Base-by-base conservation (phyloP, 2,329 filamentous ascomycete species). In the Chrysosporium keratinophilum region DNA sequence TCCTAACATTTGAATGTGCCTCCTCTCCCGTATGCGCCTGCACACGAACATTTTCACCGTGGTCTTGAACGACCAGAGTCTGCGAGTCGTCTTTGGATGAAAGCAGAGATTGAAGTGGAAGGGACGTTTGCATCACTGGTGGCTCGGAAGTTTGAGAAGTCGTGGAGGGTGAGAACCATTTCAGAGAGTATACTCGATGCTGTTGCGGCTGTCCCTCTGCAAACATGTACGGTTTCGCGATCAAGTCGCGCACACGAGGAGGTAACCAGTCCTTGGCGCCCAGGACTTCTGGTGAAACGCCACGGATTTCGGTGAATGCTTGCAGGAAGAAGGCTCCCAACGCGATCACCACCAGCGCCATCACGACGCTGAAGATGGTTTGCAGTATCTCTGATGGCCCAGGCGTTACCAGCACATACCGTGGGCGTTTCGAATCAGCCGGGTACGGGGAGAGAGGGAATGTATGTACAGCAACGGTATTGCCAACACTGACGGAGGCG, bases 401-500 rank as follows among this genome's bases (percentile, higher is more conserved):
- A 1, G 82, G 78, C 57, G 79, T 74, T 15, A 78, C 80, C 33
- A 90, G 79, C 3, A 89, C 79, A 65, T 90, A 89, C 57, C 87
- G 85, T 9, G 78, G 74, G 0, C 79, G 70, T 19, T 72, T 62
- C 9, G 74, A 73, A n/a, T 64, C 59, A 2, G 67, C 61, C 6
- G 73, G 71, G 34, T 66, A 67, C 9, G 71, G 71, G 4, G 71
- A 66, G 5, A 95, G 77, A 0, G 87, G 83, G 58, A 95, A 82
- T 39, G 81, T 85, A 68, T 95, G 87, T 23, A 95, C 83, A 31
- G 85, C 81, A 40, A 89, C 81, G 0, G 83, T 87, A 66, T 89
- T 90, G 56, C 82, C 84, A 61, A 94, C 82, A 47, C 85, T 88
- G 40, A 88, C 85, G 45, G 86, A 90, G 31, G 87, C 89, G 2